Evolutionary conservation across 164 flowering plant species (phyloP), one percentile per base, ranked within the genome.

Genomic region (Houttuynia cordata): DNA sequence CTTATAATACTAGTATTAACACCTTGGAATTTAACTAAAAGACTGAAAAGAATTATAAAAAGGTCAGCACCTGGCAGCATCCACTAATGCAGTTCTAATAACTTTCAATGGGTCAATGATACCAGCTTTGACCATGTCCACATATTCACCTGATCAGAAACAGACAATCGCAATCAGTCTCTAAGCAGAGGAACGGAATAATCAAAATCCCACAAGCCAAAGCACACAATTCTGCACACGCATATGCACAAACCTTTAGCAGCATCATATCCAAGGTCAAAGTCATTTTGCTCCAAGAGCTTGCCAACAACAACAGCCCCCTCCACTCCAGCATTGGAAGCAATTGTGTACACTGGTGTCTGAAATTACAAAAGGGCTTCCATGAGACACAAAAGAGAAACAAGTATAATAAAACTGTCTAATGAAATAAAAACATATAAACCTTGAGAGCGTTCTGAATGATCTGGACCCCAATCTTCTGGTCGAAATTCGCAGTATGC

Each of bases 221-320:
- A 30, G 37, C 37, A 30, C 37, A 30, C 37, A 30, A 30, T 30
- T n/a, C 4, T 30, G 37, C 37, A 30, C 37, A 30, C 37, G 37
- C 37, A 30, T 30, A 30, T 30, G 37, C 37, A 39, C 22, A 12
- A 30, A 90, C 99, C 97, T 82, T 91, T 94, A 47, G 99, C 96
- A 30, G 99, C 99, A 81, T 94, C 99, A 62, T 94, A 94, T 23
- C 99, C 99, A 64, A 88, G 84, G 53, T 94, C 96, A 30, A 79
- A 80, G 70, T 91, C 70, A 22, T 81, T 90, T 58, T 87, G 92
- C 74, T 94, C 99, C 78, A 91, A 68, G 42, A 94, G 81, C 75
- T 94, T 94, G 53, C 99, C 99, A 59, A 94, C 97, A 50, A 94
- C 83, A 53, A 94, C 96, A 63, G 97, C 91, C 42, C 99, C 99